Percentiles rank a stretch among this genome's conserved stretches.
Conservation (phyloP, 176 grass and related monocot genomes). For the Bonia amplexicaulis region DNA sequence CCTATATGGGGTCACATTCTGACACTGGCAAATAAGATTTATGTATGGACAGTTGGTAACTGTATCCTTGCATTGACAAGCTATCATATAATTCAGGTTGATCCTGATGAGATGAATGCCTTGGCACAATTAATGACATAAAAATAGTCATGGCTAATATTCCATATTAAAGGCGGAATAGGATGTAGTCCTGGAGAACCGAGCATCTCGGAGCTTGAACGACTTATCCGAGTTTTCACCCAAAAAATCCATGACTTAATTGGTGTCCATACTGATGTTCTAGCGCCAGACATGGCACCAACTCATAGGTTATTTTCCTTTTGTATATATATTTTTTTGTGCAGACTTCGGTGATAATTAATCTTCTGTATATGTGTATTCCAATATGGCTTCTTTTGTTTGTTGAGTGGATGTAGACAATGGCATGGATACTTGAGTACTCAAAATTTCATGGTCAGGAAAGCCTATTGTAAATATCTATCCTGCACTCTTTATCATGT, state of each 20-base stretch:
- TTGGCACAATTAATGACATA: constrained; percentile 95
- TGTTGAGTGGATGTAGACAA: constrained; percentile 46
- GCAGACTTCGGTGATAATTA: not conserved
- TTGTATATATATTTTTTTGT: not conserved
- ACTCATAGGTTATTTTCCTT: constrained; percentile 52
- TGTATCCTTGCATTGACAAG: no score
- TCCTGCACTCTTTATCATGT: no score
- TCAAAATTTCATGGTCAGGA: constrained; percentile 88
- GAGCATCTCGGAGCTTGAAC: constrained; percentile 77
- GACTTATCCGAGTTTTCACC: constrained; percentile 87
- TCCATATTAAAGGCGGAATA: constrained; percentile 93
- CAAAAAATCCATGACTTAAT: constrained; percentile 97
- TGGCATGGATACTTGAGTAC: constrained; percentile 96
- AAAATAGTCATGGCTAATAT: constrained; percentile 92
- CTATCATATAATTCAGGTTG: no score
- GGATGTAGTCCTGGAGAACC: constrained; percentile 75
- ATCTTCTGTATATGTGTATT: not conserved
- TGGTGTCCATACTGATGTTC: constrained; percentile 88
- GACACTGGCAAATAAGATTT: no score
- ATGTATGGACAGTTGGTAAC: no score
- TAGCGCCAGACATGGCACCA: constrained; percentile 95
- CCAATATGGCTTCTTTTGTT: not conserved
- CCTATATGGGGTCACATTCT: no score
- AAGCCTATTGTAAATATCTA: constrained; percentile 86
- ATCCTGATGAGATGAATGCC: constrained; percentile 92